Percentiles rank a stretch among this genome's conserved stretches.
These are phyloP conservation scores for Cardamine resedifolia DNA, from an alignment of 345 rosid genomes.

Conservation along the genomic window DNA sequence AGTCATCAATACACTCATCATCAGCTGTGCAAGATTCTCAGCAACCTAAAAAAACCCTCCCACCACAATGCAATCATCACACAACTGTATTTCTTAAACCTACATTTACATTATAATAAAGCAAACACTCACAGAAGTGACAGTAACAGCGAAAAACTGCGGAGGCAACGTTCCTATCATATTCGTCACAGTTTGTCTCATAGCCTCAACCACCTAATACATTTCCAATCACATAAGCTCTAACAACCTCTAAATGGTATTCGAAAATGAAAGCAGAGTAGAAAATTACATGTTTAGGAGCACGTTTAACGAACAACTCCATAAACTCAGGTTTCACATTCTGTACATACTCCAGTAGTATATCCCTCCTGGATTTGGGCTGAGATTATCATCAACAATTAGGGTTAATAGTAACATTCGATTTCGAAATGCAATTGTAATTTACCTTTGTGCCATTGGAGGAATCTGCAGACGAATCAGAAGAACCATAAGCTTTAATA, in stretches of 20 bases:
- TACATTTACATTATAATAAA: neutral
- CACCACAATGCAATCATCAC: neutral
- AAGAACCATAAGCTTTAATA: conserved; percentile 61
- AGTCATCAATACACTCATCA: conserved; percentile 96
- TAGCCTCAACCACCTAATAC: conserved; percentile 87
- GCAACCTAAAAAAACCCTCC: conserved; percentile 91
- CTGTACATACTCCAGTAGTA: conserved; percentile 87
- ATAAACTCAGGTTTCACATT: conserved; percentile 95
- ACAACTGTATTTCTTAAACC: conserved; percentile 1
- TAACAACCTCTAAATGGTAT: neutral
- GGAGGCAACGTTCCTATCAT: conserved; percentile 98
- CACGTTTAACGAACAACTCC: conserved; percentile 89
- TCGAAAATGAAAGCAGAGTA: neutral
- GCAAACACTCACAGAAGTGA: conserved; percentile 70
- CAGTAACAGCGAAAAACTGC: conserved; percentile 77
- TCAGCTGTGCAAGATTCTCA: conserved; percentile 95
- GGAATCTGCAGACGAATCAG: conserved; percentile 52
- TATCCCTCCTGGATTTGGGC: conserved; percentile 77
- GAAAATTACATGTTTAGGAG: conserved; percentile 68
- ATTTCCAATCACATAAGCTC: conserved; percentile 14
- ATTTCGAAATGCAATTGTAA: neutral
- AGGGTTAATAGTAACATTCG: neutral
- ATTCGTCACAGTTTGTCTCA: conserved; percentile 91
- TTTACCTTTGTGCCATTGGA: conserved; percentile 71
- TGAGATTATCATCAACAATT: conserved; percentile 17